Base-by-base conservation (phyloP, 495 filamentous ascomycete species). In the Penicillium dipodomyicola region DNA sequence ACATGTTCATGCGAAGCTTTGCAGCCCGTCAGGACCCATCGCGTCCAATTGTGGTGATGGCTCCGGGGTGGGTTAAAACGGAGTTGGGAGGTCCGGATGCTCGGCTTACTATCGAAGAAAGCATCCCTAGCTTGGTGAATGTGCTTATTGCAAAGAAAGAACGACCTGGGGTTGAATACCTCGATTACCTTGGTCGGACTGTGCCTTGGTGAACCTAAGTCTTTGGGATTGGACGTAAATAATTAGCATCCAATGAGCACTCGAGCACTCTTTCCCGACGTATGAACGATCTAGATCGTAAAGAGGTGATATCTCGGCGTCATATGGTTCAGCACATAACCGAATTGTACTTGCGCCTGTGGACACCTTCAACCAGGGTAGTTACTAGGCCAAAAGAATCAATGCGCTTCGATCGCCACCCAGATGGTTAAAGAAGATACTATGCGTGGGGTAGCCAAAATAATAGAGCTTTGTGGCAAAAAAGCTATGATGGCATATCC, bases 1-100 rank as follows among this genome's bases (percentile, higher is more conserved):
- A 46, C 44, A 46, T 46, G 44, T 46, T n/a, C 22, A 46, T 46
- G 44, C 44, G 44, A 15, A 46, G 44, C 6, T 46, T 46, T 46
- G 44, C 44, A 9, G 44, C 44, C 14, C 44, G 44, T 29, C 44
- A 46, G 44, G 44, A 1, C 5, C 44, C 44, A n/a, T 46, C 44
- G 23, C 19, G 10, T 27, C 44, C 44, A 15, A 46, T 46, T 23
- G 44, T 46, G 44, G 23, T 27, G 5, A 46, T 46, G 44, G 44
- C 44, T 29, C 44, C 44, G 1, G 44, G 44, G 6, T 46, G 44
- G 44, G 44, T 46, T 7, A 46, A 46, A 27, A 46, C 44, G 14
- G 44, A 46, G 14, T 17, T 46, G 44, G 44, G 44, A 7, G 44
- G 44, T 29, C 11, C 44, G 5, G 44, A 46, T 29, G 44, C 44